phyloP scores from a whole-genome alignment of 768 basidiomycete genomes.

The Mrakia gelida region DNA sequence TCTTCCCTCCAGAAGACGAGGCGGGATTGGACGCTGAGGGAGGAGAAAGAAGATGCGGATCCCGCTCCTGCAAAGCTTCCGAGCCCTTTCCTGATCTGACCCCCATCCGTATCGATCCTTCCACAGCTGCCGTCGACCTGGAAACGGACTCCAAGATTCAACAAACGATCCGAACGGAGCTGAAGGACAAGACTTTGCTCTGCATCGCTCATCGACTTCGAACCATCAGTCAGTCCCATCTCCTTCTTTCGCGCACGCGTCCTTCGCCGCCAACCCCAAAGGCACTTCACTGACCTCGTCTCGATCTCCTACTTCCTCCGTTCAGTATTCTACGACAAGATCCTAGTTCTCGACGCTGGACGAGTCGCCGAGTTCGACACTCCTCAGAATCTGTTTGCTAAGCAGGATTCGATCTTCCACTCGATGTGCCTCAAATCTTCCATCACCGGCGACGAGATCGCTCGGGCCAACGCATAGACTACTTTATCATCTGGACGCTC shows the following conservation, averaged over 20 bases:
- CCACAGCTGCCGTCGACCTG: not conserved
- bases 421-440: slow-evolving; percentile 82
- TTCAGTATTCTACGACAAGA: slow-evolving; percentile 64
- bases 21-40: no score
- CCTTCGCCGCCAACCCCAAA: not conserved
- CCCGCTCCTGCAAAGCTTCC: no score
- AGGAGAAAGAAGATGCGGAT: no score
- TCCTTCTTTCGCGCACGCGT: not conserved
- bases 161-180: slow-evolving; percentile 43
- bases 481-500: not conserved
- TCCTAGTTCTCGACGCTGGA: slow-evolving; percentile 67
- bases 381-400: slow-evolving; percentile 60
- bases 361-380: slow-evolving; percentile 65
- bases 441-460: slow-evolving; percentile 63
- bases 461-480: not conserved
- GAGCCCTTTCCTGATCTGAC: no score
- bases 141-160: slow-evolving; percentile 54
- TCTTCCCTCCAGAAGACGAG: not conserved
- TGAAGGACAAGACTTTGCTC: slow-evolving; percentile 58
- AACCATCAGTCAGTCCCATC: not conserved
- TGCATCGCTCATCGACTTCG: slow-evolving; percentile 42
- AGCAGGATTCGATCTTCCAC: slow-evolving; percentile 67
- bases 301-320: not conserved
- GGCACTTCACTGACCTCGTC: not conserved
- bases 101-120: not conserved